Evolutionary conservation across 164 flowering plant genomes (phyloP), one percentile per base, ranked within the genome.

Genomic region (Stephania cephalantha): DNA sequence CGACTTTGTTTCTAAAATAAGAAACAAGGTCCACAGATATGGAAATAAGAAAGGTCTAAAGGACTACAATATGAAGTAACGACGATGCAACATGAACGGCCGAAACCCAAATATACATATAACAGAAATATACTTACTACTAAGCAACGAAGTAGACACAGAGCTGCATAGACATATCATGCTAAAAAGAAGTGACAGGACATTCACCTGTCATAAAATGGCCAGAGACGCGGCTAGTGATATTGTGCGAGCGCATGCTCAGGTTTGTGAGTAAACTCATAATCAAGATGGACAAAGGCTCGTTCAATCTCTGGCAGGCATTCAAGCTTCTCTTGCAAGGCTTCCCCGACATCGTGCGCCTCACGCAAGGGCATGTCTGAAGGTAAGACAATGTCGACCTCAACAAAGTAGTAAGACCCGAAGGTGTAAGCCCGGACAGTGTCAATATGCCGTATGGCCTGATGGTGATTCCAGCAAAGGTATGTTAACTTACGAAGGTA

Each of bases 351-450:
- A 76, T 91, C 97, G 71, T 95, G 99, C 29, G 99, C 99, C 81
- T 89, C 91, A 64, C 86, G 86, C 84, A 95, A 77, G 18, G 90
- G 89, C 98, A 95, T 91, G 75, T 71, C 80, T 18, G 89, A 83
- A 0, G 98, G 90, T 76, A 95, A 82, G 45, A 91, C 98, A 66
- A 95, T 91, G 83, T 95, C 98, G n/a, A 95, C 97, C 87, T 94
- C 98, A 0, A 92, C 98, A 81, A 94, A 94, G 87, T 92, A 94
- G 85, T 91, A 97, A 13, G 94, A 90, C 22, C 98, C 97, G 81
- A 95, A 95, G 9, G 97, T 93, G 85, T 95, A 95, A 7, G 97
- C 98, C 46, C 97, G 83, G 52, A 95, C 97, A 0, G 98, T 95
- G 65, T 83, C 85, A 15, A 83, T 91, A 84, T 91, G 95, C 78